Evolutionary conservation across 768 basidiomycete species (phyloP).

Genomic region (Sporobolomyces phaffii): DNA sequence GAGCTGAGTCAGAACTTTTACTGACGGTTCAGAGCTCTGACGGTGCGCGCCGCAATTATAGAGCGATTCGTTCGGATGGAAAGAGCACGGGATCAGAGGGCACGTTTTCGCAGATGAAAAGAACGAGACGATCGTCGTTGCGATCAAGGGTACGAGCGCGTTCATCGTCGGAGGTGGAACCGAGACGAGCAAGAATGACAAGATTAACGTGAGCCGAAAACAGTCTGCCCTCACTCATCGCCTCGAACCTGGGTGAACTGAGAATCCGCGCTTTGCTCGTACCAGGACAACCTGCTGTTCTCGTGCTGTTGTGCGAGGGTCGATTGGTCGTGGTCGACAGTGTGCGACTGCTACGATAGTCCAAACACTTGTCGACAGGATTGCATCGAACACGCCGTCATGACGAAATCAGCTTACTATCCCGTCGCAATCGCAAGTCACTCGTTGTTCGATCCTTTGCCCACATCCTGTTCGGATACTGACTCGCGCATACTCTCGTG

Average conservation of each 20-base stretch:
- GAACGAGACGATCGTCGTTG: slow-evolving; percentile 77
- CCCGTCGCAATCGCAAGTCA: slow-evolving; percentile 60
- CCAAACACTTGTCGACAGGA: slow-evolving; percentile 60
- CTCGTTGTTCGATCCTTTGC: neutral
- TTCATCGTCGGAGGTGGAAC: slow-evolving; percentile 42
- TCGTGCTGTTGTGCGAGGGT: slow-evolving; percentile 91
- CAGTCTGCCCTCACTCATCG: neutral
- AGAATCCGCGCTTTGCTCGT: neutral
- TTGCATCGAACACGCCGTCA: slow-evolving; percentile 71
- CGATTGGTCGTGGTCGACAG: slow-evolving; percentile 88
- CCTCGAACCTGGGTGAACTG: neutral
- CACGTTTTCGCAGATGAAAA: slow-evolving; percentile 80
- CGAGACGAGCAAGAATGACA: slow-evolving; percentile 78
- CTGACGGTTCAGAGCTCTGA: neutral
- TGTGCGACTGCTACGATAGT: slow-evolving; percentile 78
- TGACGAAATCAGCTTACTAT: slow-evolving; percentile 81
- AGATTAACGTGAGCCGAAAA: slow-evolving; percentile 57
- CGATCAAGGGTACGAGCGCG: slow-evolving; percentile 89
- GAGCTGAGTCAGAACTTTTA: slow-evolving; percentile 13
- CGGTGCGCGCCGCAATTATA: slow-evolving; percentile 39
- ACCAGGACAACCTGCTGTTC: slow-evolving; percentile 78
- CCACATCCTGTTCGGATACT: neutral
- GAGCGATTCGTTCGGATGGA: slow-evolving; percentile 80
- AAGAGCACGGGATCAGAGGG: slow-evolving; percentile 84
- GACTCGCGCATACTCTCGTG: neutral